Evolutionary conservation across 352 stramenopile genomes (phyloP).

Genomic region (Phytophthora chlamydospora): DNA sequence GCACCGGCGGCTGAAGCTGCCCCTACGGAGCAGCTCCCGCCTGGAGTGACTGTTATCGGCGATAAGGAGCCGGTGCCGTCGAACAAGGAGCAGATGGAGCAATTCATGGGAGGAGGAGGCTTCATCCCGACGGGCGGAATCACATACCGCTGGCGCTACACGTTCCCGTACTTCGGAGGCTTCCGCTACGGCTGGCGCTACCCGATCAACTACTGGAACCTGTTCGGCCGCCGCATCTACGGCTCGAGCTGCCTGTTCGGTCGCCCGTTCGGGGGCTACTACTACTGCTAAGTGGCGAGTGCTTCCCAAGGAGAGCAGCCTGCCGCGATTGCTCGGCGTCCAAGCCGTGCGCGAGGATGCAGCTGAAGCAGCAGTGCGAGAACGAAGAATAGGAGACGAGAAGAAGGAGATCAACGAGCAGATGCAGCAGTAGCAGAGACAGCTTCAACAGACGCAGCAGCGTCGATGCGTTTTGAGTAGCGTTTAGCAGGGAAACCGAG

Average conservation of each 20-base stretch:
- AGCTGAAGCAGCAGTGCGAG: slow-evolving; percentile 1
- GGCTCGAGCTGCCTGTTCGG: slow-evolving; percentile 34
- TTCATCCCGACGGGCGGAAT: slow-evolving; percentile 40
- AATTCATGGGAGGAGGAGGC: slow-evolving; percentile 28
- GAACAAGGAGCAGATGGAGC: slow-evolving; percentile 31
- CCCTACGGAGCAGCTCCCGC: slow-evolving; percentile 22
- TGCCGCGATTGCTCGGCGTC: slow-evolving; percentile 18
- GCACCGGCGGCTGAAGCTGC: slow-evolving; percentile 2
- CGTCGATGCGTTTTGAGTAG: slow-evolving; percentile 25
- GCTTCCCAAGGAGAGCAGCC: slow-evolving; percentile 13
- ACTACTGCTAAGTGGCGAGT: slow-evolving; percentile 42
- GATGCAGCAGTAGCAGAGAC: slow-evolving; percentile 1
- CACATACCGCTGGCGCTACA: slow-evolving; percentile 43
- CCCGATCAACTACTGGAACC: slow-evolving; percentile 46
- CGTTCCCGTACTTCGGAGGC: slow-evolving; percentile 25
- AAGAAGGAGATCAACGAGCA: background rate
- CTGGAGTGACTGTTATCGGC: slow-evolving; percentile 29
- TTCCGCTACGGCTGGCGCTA: slow-evolving; percentile 50
- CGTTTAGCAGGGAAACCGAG: slow-evolving; percentile 11
- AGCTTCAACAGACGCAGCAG: slow-evolving; percentile 4
- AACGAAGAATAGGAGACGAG: background rate
- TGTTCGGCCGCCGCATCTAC: slow-evolving; percentile 37
- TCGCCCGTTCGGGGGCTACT: slow-evolving; percentile 38
- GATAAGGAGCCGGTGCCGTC: slow-evolving; percentile 31
- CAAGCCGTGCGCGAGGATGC: slow-evolving; percentile 22